Percentiles rank a stretch among this genome's conserved stretches.
Conservation (phyloP, 2,329 filamentous ascomycete species). For the Exutisphaerella laricina region DNA sequence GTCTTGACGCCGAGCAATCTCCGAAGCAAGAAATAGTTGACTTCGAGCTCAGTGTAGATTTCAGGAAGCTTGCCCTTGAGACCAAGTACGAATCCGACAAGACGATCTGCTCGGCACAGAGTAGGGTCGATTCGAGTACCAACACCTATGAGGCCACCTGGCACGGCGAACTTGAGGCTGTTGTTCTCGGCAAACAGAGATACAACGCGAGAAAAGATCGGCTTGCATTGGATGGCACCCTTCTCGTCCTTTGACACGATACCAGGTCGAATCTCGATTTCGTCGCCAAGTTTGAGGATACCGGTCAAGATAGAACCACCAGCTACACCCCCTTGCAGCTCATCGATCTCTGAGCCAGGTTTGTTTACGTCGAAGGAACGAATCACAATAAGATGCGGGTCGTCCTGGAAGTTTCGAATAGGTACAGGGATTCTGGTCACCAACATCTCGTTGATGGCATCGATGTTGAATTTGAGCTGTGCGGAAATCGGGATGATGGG, state of each 20-base stretch:
- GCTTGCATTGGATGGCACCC: conserved; percentile 91
- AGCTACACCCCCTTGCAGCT: conserved; percentile 96
- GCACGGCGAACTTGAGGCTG: conserved; percentile 96
- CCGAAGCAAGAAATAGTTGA: conserved; percentile 98
- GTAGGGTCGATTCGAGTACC: conserved; percentile 97
- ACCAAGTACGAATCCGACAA: conserved; percentile 95
- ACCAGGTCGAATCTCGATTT: conserved; percentile 98
- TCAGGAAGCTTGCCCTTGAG: conserved; percentile 88
- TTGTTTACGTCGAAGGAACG: conserved; percentile 99
- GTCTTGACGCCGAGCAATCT: conserved; percentile 94
- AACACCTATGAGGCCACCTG: conserved; percentile 95
- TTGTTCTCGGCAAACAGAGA: conserved; percentile 97
- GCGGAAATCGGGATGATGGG: conserved; percentile 96
- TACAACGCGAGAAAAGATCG: conserved; percentile 92
- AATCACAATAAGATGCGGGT: conserved; percentile 98
- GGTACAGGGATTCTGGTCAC: conserved; percentile 94
- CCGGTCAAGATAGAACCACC: conserved; percentile 95
- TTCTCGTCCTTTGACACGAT: conserved; percentile 93
- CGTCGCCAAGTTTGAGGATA: conserved; percentile 92
- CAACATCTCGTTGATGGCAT: conserved; percentile 93
- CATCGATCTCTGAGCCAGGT: conserved; percentile 96
- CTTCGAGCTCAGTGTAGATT: conserved; percentile 97
- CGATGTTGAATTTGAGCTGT: conserved; percentile 99
- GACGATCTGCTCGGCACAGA: conserved; percentile 95
- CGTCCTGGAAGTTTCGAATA: conserved; percentile 79